These are phyloP conservation scores for Leishmania martiniquensis DNA, from an alignment of 208 protist genomes.

Conservation along the genomic window DNA sequence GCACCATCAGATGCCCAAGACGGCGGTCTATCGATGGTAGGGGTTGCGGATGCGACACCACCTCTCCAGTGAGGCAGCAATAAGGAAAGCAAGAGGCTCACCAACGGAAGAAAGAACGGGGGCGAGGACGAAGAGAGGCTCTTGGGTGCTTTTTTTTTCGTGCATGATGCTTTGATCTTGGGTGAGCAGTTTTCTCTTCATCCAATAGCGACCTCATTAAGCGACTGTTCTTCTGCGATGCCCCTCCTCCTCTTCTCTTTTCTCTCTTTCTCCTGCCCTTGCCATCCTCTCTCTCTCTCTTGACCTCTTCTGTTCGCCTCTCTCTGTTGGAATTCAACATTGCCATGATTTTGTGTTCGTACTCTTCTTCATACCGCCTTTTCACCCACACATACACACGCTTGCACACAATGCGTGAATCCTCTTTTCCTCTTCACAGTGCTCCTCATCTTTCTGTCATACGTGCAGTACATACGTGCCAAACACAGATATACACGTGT, in stretches of 20 bases:
- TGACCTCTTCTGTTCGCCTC: not conserved
- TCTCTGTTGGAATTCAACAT: not conserved
- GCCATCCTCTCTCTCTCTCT: constrained; percentile 5
- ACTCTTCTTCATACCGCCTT: not conserved
- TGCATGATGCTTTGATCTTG: not conserved
- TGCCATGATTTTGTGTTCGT: not conserved
- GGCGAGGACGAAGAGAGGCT: not conserved
- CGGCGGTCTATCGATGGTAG: not conserved
- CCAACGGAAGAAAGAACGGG: not conserved
- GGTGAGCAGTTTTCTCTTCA: not conserved
- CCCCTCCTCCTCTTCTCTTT: constrained; percentile 4
- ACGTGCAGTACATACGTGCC: constrained; percentile 4
- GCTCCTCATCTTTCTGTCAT: not conserved
- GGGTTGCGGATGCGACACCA: not conserved
- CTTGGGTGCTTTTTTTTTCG: no score
- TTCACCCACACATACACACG: not conserved
- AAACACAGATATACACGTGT: constrained; percentile 3
- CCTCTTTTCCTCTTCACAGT: not conserved
- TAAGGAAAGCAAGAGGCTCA: not conserved
- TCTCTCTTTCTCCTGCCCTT: constrained; percentile 1
- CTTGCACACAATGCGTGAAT: not conserved
- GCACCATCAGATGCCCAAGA: not conserved
- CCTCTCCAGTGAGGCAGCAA: not conserved
- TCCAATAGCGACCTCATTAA: no score
- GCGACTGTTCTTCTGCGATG: not conserved